phyloP scores from a whole-genome alignment of 2,329 filamentous ascomycete genomes.

The Dactylonectria macrodidyma region DNA sequence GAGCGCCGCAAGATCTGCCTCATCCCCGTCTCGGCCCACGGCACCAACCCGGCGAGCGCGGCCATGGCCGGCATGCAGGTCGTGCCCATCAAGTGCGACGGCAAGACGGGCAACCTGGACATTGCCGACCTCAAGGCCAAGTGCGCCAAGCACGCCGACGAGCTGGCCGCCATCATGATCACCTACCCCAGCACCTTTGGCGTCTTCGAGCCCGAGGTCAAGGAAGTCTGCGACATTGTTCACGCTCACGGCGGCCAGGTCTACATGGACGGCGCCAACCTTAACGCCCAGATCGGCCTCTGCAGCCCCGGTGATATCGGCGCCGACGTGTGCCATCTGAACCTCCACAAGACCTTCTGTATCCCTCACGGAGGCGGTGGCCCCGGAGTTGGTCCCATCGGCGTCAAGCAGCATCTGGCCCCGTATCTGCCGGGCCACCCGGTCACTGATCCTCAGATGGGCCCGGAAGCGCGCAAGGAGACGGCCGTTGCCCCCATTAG shows the following conservation, averaged over 20 bases:
- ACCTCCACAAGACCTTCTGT: constrained; percentile 99
- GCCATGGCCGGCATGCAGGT: constrained; percentile 97
- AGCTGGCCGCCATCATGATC: constrained; percentile 94
- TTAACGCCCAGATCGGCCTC: constrained; percentile 97
- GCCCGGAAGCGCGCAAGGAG: constrained; percentile 68
- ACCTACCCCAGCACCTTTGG: constrained; percentile 97
- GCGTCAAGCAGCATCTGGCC: constrained; percentile 86
- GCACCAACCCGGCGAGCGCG: constrained; percentile 95
- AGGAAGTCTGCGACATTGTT: constrained; percentile 87
- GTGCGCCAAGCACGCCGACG: constrained; percentile 87
- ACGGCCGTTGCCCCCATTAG: constrained; percentile 49
- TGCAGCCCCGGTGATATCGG: constrained; percentile 96
- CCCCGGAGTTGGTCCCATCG: constrained; percentile 93
- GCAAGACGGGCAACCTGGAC: constrained; percentile 89
- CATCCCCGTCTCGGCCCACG: constrained; percentile 95
- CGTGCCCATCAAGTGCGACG: constrained; percentile 91
- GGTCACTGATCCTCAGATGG: constrained; percentile 47
- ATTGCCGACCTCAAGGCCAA: constrained; percentile 90
- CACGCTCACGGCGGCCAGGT: constrained; percentile 92
- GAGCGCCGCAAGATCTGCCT: constrained; percentile 90
- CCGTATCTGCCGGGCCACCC: constrained; percentile 71
- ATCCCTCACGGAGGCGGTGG: constrained; percentile 97
- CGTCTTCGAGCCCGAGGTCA: constrained; percentile 92
- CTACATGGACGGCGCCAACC: constrained; percentile 99
- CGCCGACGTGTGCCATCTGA: constrained; percentile 97